Base-by-base conservation (phyloP, 2,329 filamentous ascomycete species). In the Cladosporium austrohemisphaericum region DNA sequence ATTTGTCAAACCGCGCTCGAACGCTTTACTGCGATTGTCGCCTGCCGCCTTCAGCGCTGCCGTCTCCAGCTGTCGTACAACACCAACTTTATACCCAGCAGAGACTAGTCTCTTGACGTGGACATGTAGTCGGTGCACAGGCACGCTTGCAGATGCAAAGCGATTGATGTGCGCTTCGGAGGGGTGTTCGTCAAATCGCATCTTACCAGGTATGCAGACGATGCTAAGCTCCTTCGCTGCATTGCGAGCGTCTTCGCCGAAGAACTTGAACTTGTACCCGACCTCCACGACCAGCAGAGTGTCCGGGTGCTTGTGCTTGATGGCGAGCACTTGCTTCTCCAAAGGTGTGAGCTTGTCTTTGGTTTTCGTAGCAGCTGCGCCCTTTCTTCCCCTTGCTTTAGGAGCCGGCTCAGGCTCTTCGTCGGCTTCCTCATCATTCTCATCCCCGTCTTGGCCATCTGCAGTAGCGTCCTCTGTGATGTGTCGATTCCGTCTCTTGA, bases 231-330 rank as follows among this genome's bases (percentile, higher is more conserved):
- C 89, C 67, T 92, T 95, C 10, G 91, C 88, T 4, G 92, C 93
- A 47, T 83, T 80, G 46, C 90, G 81, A 7, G 93, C 93, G 72
- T 98, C 93, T 62, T 97, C 92, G 9, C 93, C 93, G 64, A 95
- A 95, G 72, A 98, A 95, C 26, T 87, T 84, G 70, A 95, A 98
- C 66, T 98, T 98, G 72, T 98, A 98, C 43, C 93, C 93, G 7
- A 97, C 93, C 66, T 98, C 92, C 45, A 97, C 84, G 10, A 97
- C 86, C 47, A 98, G 76, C 16, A 98, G 62, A 0, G 92, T 93
- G 64, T 97, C 93, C 72, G 89, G 78, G 65, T 97, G 84, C 59
- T 92, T 88, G 52, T 83, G 79, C 71, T 98, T 98, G 68, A 98
- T 95, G 14, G 95, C 91, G 5, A 98, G 77, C 51, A 95, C 86